Base-by-base conservation (phyloP, 768 basidiomycete species). In the Podaxis sp. region DNA sequence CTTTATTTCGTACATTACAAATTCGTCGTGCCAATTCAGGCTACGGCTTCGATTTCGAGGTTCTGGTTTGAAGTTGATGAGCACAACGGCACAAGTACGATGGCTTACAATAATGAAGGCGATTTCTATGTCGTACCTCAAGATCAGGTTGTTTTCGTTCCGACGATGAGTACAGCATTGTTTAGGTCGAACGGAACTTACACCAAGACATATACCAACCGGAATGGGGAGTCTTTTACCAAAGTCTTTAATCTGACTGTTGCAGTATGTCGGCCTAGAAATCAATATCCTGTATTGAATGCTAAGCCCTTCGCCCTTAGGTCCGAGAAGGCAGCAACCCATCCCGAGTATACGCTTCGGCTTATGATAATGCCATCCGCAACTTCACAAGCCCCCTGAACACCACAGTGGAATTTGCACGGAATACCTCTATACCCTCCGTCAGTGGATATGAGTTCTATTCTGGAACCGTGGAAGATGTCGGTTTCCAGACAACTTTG, bases 41-140 rank as follows among this genome's bases (percentile, higher is more conserved):
- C 75, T 6, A 62, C 73, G 4, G 70, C 69, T 8, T 82, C 81
- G n/a, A 74, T 84, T 57, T 75, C 79, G 36, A 78, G 77, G 37
- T 82, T 82, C 68, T 82, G 80, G 80, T 84, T 84, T 67, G 71
- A 75, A 28, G 77, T 82, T 6, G 75, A 82, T 63, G 80, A 82
- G 63, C 74, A 75, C 30, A 72, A 80, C 63, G 82, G 81, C 11
- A 77, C 73, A 41, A 68, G 70, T 0, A 60, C 74, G 6, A 75
- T 74, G 1, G 69, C 68, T 1, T 75, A 80, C 60, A 73, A 80
- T 40, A 82, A 82, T 62, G 76, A 72, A n/a, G 81, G 82, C 1
- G 66, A 64, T 24, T 74, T 75, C n/a, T 83, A 82, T 66, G 64
- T 69, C 13, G 65, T 81, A 15, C 69, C 72, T 41, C 81, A 83